Percentiles rank a stretch among this genome's conserved stretches.
phyloP scores from a whole-genome alignment of 2,329 filamentous ascomycete species.

The Ceratocystis cacaofunesta region DNA sequence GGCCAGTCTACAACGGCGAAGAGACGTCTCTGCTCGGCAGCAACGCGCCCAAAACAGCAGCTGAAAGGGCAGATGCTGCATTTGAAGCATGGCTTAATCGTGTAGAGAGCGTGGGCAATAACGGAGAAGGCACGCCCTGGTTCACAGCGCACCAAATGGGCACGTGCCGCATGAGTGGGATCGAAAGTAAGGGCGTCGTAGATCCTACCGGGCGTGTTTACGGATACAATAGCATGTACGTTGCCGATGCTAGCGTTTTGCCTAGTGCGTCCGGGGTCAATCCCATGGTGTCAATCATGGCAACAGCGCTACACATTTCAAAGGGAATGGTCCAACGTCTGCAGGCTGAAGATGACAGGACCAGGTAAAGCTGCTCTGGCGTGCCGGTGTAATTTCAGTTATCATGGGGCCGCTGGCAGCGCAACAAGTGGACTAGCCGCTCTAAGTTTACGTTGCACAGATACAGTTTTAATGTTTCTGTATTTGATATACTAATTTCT shows the following conservation, averaged over 20 bases:
- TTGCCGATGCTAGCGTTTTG: constrained; percentile 62
- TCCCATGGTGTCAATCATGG: constrained; percentile 68
- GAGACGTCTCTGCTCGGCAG: not conserved
- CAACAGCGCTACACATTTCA: constrained; percentile 50
- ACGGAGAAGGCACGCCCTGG: constrained; percentile 39
- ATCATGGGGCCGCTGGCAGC: not conserved
- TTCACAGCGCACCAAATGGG: constrained; percentile 73
- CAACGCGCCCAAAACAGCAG: not conserved
- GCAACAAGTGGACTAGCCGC: not conserved
- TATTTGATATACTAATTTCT: not conserved
- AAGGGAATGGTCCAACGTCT: constrained; percentile 31
- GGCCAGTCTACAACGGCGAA: constrained; percentile 11
- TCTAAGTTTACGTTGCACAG: not conserved
- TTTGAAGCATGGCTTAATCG: constrained; percentile 48
- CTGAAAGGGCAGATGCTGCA: constrained; percentile 40
- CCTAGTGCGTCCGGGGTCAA: constrained; percentile 66
- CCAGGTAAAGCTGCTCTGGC: not conserved
- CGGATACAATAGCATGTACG: constrained; percentile 49
- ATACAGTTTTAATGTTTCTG: not conserved
- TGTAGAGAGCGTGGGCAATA: constrained; percentile 34
- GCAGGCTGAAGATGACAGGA: not conserved
- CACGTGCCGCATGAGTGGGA: constrained; percentile 54
- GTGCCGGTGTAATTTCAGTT: not conserved
- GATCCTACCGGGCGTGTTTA: constrained; percentile 46
- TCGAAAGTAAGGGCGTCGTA: constrained; percentile 39